phyloP scores from a whole-genome alignment of 139 green algal genomes.

The Monoraphidium neglectum region DNA sequence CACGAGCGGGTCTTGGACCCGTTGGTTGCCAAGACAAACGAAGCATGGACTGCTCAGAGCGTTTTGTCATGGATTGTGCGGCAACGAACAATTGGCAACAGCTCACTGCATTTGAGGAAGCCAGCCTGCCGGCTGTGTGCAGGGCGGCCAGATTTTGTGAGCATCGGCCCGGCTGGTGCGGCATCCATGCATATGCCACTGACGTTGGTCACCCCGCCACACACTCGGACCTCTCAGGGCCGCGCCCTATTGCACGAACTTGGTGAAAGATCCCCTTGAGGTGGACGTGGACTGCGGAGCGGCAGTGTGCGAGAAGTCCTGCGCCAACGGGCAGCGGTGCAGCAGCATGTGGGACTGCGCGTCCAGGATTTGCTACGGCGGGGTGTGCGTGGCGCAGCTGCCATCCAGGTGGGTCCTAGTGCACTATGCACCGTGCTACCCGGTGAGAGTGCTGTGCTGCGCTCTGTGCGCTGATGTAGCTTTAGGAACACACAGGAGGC shows the following conservation, averaged over 20 bases:
- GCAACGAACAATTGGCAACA: background rate
- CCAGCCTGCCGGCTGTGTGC: background rate
- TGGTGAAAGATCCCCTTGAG: background rate
- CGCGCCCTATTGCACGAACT: background rate
- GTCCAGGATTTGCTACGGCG: background rate
- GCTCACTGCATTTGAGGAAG: background rate
- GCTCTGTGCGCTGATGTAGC: too few species aligned
- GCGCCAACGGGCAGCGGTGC: background rate
- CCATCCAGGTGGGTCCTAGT: too few species aligned
- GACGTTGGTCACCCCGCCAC: background rate
- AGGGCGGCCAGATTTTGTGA: background rate
- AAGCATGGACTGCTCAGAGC: background rate
- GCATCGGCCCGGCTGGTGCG: background rate
- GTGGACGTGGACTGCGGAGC: background rate
- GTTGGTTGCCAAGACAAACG: background rate
- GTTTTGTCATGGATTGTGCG: background rate
- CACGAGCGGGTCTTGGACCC: background rate
- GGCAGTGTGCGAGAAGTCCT: background rate
- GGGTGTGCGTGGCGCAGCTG: too few species aligned
- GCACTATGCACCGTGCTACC: too few species aligned
- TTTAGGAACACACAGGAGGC: too few species aligned
- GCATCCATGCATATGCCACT: background rate
- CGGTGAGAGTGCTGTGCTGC: too few species aligned
- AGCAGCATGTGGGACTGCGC: background rate
- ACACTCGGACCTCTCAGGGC: too few species aligned